phyloP scores from a whole-genome alignment of 441 rosid genomes.

The Erysimum cheiri region DNA sequence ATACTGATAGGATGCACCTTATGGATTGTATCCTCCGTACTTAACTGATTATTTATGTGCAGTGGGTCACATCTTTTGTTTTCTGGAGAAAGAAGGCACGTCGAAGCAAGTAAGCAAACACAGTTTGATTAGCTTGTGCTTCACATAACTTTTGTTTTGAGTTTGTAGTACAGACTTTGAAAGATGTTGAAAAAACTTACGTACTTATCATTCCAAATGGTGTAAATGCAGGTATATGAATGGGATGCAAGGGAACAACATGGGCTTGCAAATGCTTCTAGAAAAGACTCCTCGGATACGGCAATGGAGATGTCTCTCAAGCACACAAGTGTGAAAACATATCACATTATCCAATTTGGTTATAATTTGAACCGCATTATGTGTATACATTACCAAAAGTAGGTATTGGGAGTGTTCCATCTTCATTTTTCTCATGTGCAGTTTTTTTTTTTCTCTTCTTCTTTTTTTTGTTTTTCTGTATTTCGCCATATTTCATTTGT shows the following conservation, averaged over 20 bases:
- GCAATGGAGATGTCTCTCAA: slow-evolving; percentile 87
- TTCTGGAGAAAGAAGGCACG: slow-evolving; percentile 85
- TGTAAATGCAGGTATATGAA: slow-evolving; percentile 61
- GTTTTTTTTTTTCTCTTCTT: slow-evolving; percentile 5
- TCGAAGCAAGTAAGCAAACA: slow-evolving; percentile 79
- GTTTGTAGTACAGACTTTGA: slow-evolving; percentile 8
- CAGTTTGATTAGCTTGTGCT: slow-evolving; percentile 20
- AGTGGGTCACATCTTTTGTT: slow-evolving; percentile 78
- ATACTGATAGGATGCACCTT: slow-evolving; percentile 14
- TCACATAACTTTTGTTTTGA: slow-evolving; percentile 10
- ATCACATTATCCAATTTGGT: slow-evolving; percentile 17
- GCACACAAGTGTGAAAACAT: slow-evolving; percentile 67
- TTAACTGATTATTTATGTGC: slow-evolving; percentile 39
- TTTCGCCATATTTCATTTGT: slow-evolving; percentile 40
- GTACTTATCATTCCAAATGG: slow-evolving; percentile 23
- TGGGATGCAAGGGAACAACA: slow-evolving; percentile 63
- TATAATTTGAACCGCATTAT: slow-evolving; percentile 23
- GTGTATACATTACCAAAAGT: slow-evolving; percentile 39
- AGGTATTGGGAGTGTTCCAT: slow-evolving; percentile 32
- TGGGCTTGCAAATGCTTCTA: slow-evolving; percentile 78
- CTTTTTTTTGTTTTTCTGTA: slow-evolving; percentile 1
- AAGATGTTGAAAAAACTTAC: background rate
- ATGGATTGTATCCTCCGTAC: background rate
- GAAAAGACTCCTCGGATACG: slow-evolving; percentile 72
- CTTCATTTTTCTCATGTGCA: slow-evolving; percentile 42